Base-by-base conservation (phyloP, 768 basidiomycete genomes). In the Serendipita indica region DNA sequence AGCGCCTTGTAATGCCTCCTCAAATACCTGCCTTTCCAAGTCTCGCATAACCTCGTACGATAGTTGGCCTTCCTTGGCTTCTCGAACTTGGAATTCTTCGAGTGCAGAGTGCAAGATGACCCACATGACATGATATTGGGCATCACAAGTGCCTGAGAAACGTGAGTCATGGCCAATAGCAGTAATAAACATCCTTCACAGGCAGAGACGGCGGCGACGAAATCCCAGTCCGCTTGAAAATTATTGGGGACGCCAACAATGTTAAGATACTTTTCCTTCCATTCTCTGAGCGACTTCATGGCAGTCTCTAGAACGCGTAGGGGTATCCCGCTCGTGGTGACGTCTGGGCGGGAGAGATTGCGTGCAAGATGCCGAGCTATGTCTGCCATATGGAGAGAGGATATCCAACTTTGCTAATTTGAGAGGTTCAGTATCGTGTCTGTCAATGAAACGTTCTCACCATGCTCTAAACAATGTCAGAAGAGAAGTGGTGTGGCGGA, bases 51-150 rank as follows among this genome's bases (percentile, higher is more conserved):
- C 28, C 58, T 33, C 27, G 13, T 18, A 33, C 20, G 5, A n/a
- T n/a, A 52, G 34, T 22, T 16, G 28, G 30, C 33, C 67, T 46
- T 77, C 72, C 67, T 84, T 84, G 61, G 80, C 69, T 64, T 92
- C 89, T 61, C 80, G 80, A 60, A 94, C 75, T 10, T 89, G 89
- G 66, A 79, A 90, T 60, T 93, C 89, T 60, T 89, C 84, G 62
- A 94, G 70, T 1, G 90, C 89, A 62, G 77, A 81, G 69, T 86
- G 85, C 3, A 91, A 70, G 39, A 83, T 79, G 61, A 92, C 82
- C 89, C 89, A 94, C 80, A 93, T 84, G 64, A 86, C 80, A 71
- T 96, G 91, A 67, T 87, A 93, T 28, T 86, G 89, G 28, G 88
- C 86, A 67, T 92, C 87, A 66, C 85, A 88, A 18, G 86, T 84